phyloP scores from a whole-genome alignment of 306 rosid species.

The Oxytropis ochrocephala region DNA sequence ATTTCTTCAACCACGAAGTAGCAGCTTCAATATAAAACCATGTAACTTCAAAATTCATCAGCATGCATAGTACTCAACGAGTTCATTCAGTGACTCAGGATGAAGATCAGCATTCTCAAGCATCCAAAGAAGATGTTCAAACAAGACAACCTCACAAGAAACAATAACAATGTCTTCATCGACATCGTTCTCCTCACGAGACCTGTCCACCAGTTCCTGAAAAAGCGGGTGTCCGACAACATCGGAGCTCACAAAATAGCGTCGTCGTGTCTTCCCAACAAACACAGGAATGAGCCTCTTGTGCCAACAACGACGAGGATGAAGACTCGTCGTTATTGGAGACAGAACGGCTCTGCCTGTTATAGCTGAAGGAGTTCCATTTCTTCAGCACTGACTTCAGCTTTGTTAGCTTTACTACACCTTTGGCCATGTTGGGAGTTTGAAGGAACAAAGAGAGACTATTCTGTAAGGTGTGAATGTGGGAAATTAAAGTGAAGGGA shows the following conservation, averaged over 20 bases:
- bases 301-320: background rate
- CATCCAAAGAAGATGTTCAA: conserved; percentile 83
- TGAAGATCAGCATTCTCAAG: conserved; percentile 69
- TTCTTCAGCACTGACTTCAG: conserved; percentile 73
- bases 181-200: conserved; percentile 19
- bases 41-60: background rate
- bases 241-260: conserved; percentile 47
- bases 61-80: conserved; percentile 67
- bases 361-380: conserved; percentile 62
- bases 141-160: conserved; percentile 71
- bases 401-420: conserved; percentile 56
- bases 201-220: conserved; percentile 56
- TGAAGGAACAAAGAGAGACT: background rate
- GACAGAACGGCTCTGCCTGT: conserved; percentile 27
- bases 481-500: conserved; percentile 26
- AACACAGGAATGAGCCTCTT: conserved; percentile 41
- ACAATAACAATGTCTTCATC: conserved; percentile 33
- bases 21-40: too few species aligned
- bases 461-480: background rate
- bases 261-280: conserved; percentile 59
- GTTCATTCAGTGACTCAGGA: conserved; percentile 59
- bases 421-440: conserved; percentile 44
- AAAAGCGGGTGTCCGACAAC: conserved; percentile 61
- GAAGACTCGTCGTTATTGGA: background rate
- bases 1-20: too few species aligned